A percentile compares a stretch with the other conserved stretches of the same genome.
Conservation (phyloP, 1,139 yeast species). For the Blastobotrys serpentis region DNA sequence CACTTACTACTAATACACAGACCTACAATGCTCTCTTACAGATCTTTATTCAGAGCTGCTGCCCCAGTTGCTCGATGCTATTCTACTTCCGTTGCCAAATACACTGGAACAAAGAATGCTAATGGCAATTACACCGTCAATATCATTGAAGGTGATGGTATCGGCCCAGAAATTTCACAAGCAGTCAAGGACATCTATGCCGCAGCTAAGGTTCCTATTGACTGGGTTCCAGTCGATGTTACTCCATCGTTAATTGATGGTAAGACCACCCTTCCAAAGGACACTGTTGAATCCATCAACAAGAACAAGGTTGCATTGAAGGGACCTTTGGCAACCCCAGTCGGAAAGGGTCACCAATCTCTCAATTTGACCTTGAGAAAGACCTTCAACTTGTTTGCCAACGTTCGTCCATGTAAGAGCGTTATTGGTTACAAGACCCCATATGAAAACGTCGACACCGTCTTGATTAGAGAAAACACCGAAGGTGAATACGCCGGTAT, state of each 20-base stretch:
- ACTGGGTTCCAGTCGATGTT: constrained; percentile 96
- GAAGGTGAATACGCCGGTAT: constrained; percentile 99
- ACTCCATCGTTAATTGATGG: constrained; percentile 91
- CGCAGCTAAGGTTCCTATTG: constrained; percentile 93
- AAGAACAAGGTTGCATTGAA: constrained; percentile 91
- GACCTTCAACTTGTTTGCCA: constrained; percentile 93
- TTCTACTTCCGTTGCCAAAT: constrained; percentile 55
- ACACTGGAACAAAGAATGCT: constrained; percentile 55
- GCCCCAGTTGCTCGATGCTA: constrained; percentile 31
- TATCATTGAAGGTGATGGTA: constrained; percentile 98
- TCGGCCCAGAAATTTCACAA: constrained; percentile 91
- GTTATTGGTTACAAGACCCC: constrained; percentile 94
- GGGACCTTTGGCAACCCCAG: constrained; percentile 98
- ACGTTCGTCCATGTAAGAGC: constrained; percentile 95
- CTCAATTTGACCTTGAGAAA: constrained; percentile 96
- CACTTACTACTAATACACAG: too few species aligned
- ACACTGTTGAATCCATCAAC: constrained; percentile 89
- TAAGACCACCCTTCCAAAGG: constrained; percentile 89
- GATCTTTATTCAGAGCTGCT: constrained; percentile 9
- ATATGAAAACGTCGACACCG: constrained; percentile 90
- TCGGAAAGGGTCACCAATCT: constrained; percentile 98
- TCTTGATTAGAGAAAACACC: constrained; percentile 96
- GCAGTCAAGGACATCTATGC: constrained; percentile 88
- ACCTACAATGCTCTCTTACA: constrained; percentile 7
- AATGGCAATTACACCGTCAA: constrained; percentile 79